Evolutionary conservation across 75 land plant species (phyloP).

Genomic region (Sequoiadendron giganteum): DNA sequence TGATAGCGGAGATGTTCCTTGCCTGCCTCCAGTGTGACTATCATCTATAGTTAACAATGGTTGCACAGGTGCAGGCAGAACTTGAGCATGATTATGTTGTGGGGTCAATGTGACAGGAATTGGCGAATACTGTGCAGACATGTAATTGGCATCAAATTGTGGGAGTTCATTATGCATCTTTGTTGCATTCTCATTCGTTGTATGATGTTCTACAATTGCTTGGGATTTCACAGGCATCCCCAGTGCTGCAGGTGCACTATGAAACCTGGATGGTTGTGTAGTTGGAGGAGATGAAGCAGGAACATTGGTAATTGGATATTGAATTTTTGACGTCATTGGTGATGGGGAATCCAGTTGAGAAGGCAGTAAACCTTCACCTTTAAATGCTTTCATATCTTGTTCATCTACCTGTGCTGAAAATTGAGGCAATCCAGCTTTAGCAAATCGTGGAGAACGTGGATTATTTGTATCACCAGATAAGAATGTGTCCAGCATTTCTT

Average conservation of each 20-base stretch:
- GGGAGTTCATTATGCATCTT: neutral
- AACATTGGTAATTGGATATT: constrained; percentile 25
- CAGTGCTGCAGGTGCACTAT: constrained; percentile 49
- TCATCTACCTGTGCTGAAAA: neutral
- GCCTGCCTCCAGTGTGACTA: neutral
- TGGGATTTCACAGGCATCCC: constrained; percentile 45
- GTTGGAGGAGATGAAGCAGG: constrained; percentile 47
- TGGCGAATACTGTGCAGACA: neutral
- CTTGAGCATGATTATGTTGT: constrained; percentile 3
- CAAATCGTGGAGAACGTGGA: neutral
- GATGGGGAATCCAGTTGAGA: constrained; percentile 43
- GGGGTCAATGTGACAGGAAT: neutral
- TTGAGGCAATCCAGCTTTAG: neutral
- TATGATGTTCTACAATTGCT: constrained; percentile 48
- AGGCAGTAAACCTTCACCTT: constrained; percentile 18
- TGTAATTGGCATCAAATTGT: constrained; percentile 8
- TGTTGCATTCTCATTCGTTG: constrained; percentile 2
- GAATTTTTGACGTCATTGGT: constrained; percentile 14
- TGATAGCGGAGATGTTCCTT: constrained; percentile 1
- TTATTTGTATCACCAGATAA: constrained; percentile 19
- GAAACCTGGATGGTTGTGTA: constrained; percentile 40
- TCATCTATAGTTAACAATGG: neutral
- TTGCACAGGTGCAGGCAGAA: neutral
- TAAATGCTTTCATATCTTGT: constrained; percentile 8
- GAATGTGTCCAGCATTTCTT: constrained; percentile 32